Base-by-base conservation (phyloP, 345 rosid species). In the Brassica carinata region DNA sequence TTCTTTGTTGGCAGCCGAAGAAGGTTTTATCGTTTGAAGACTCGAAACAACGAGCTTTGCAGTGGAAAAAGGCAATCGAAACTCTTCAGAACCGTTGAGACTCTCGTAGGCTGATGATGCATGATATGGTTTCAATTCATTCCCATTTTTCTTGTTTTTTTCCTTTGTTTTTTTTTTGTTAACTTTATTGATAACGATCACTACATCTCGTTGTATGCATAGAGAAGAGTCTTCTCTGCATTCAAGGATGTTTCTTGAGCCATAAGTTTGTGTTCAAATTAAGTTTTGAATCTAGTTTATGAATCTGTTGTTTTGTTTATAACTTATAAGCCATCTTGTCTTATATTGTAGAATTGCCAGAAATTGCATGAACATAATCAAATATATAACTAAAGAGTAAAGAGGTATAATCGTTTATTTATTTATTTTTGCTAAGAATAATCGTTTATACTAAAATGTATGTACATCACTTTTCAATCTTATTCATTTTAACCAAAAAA, bases 1-100 rank as follows among this genome's bases (percentile, higher is more conserved):
- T 71, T 71, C 48, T 55, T 63, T 65, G 53, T 69, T 75, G 11
- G 19, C 23, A 18, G 99, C 97, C 97, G 14, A 96, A 93, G 91
- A 96, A 93, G 89, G 96, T 93, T 17, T 14, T 89, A 86, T 88
- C 96, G 29, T 96, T 96, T 67, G 99, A 93, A 73, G 99, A 93
- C 65, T 67, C 94, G 1, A 93, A 96, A 81, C 98, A 90, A 80
- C 85, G 96, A 84, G 94, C 98, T 10, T 85, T 83, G 86, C 99
- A 93, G 75, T 96, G 99, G 99, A 92, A 96, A 84, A 92, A 90
- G 84, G 97, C 96, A 1, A 96, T 96, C 2, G 98, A 96, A 86
- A 81, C 88, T 81, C 93, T 96, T 73, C 99, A 96, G 79, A 91
- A 83, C 77, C 92, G 83, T 77, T 95, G 79, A 80, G 65, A 19